Evolutionary conservation across 2,329 filamentous ascomycete genomes (phyloP).

Genomic region (Rugonectria rugulosa): DNA sequence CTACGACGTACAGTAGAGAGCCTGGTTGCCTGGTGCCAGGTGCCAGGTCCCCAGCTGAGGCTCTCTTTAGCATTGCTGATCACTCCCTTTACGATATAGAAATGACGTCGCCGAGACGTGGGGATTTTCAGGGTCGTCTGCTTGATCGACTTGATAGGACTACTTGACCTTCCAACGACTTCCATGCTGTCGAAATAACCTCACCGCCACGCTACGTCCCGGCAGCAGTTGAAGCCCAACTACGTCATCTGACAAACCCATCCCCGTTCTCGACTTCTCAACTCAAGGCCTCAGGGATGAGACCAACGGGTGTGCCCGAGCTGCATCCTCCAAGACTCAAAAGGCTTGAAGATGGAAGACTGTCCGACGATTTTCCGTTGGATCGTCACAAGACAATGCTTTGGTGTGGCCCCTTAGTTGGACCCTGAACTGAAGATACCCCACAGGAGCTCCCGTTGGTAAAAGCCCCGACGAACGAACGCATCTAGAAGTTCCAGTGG

Average conservation of each 20-base stretch:
- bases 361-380: background rate
- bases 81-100: constrained; percentile 10
- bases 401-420: background rate
- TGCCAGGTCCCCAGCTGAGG: constrained; percentile 17
- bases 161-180: constrained; percentile 30
- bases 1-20: background rate
- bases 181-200: no score
- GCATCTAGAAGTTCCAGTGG: background rate
- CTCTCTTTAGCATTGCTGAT: constrained; percentile 29
- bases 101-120: constrained; percentile 28
- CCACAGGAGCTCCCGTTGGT: background rate
- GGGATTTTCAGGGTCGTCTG: constrained; percentile 32
- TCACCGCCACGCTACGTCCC: no score
- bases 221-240: no score
- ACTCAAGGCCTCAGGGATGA: no score
- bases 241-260: no score
- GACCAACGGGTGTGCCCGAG: no score
- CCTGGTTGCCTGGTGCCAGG: background rate
- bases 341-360: background rate
- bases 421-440: background rate
- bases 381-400: background rate
- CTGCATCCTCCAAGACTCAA: no score
- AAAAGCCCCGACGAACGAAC: background rate
- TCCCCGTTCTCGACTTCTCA: no score
- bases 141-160: no score